Percentiles rank a stretch among this genome's conserved stretches.
phyloP scores from a whole-genome alignment of 306 rosid genomes.

The Macrotyloma uniflorum region DNA sequence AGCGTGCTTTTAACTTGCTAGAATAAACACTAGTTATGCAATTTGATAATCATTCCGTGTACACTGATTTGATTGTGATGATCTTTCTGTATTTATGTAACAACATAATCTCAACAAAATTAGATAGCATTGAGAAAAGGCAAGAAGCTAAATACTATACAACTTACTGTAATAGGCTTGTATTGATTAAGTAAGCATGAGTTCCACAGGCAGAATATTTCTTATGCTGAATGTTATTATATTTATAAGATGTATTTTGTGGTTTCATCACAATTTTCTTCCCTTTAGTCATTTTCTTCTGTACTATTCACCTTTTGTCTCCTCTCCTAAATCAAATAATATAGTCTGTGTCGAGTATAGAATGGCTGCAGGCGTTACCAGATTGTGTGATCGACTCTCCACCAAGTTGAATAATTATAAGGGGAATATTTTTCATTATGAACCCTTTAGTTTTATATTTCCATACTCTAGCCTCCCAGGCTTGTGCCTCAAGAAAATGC shows the following conservation, averaged over 20 bases:
- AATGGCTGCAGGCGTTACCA: conserved; percentile 6
- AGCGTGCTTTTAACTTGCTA: neutral
- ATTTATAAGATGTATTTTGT: conserved; percentile 1
- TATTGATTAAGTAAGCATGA: conserved; percentile 25
- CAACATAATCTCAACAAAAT: neutral
- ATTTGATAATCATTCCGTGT: conserved; percentile 1
- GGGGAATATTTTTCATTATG: neutral
- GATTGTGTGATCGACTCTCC: conserved; percentile 7
- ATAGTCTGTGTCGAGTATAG: neutral
- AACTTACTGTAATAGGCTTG: neutral
- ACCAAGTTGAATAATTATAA: neutral
- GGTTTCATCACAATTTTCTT: neutral
- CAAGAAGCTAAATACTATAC: conserved; percentile 7
- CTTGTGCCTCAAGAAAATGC: conserved; percentile 11
- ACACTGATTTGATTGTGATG: conserved; percentile 5
- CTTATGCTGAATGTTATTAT: conserved; percentile 7
- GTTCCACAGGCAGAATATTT: neutral
- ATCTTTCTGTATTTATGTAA: neutral
- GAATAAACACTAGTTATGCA: conserved; percentile 25
- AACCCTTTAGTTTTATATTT: neutral
- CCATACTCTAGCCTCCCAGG: neutral
- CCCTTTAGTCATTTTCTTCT: neutral
- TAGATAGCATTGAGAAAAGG: neutral
- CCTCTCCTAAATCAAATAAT: neutral
- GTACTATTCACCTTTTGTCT: neutral